A percentile compares a stretch with the other conserved stretches of the same genome.
Evolutionary conservation across 2,329 filamentous ascomycete genomes (phyloP).

Genomic region (Davidsoniella virescens): DNA sequence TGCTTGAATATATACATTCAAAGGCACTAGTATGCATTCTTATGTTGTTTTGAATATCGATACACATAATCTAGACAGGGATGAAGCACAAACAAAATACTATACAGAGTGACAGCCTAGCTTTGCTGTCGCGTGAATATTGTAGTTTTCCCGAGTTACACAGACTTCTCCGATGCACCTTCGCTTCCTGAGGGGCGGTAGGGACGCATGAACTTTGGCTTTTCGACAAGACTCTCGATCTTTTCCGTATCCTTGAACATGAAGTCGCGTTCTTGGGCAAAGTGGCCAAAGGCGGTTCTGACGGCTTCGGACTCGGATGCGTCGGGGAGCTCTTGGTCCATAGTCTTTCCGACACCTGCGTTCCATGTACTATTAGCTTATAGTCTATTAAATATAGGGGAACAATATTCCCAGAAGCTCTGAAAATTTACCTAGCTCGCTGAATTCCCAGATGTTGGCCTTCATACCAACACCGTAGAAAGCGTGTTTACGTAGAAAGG

Average conservation of each 20-base stretch:
- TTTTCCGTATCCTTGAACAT: conserved; percentile 11
- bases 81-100: conserved; percentile 2
- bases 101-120: not conserved
- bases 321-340: conserved; percentile 9
- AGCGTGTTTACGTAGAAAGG: conserved; percentile 79
- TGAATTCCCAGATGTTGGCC: conserved; percentile 88
- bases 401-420: not conserved
- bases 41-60: not conserved
- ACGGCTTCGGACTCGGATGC: conserved; percentile 7
- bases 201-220: conserved; percentile 11
- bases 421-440: conserved; percentile 37
- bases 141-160: not conserved
- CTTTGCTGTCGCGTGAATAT: not conserved
- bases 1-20: not conserved
- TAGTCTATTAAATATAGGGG: not conserved
- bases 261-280: conserved; percentile 12
- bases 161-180: not conserved
- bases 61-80: not conserved
- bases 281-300: conserved; percentile 10
- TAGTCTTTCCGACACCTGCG: conserved; percentile 12
- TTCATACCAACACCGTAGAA: conserved; percentile 98
- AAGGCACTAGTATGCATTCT: not conserved
- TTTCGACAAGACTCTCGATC: conserved; percentile 10
- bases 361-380: not conserved
- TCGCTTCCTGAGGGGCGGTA: conserved; percentile 8